phyloP scores from a whole-genome alignment of 2,329 filamentous ascomycete species.

The Hortaea sp. region DNA sequence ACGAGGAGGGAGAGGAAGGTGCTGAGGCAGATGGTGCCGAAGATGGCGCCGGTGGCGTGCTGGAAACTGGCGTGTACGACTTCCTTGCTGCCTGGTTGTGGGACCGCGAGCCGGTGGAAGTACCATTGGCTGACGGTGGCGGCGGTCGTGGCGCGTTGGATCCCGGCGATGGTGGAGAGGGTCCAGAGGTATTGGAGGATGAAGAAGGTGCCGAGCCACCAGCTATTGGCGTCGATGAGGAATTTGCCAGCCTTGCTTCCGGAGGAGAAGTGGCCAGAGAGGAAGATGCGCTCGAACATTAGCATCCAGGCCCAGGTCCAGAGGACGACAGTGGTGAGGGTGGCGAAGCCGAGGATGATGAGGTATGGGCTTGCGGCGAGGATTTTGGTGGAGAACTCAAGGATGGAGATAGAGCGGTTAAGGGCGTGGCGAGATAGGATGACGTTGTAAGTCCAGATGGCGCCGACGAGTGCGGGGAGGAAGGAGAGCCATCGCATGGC shows the following conservation, averaged over 20 bases:
- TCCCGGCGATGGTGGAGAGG: conserved; percentile 71
- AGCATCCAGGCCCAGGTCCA: conserved; percentile 96
- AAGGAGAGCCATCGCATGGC: conserved; percentile 81
- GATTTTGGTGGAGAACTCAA: conserved; percentile 87
- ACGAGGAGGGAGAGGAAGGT: conserved; percentile 72
- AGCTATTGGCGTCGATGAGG: conserved; percentile 77
- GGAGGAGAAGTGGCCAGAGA: conserved; percentile 70
- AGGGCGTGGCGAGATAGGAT: conserved; percentile 71
- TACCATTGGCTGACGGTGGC: conserved; percentile 99
- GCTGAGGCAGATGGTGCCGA: conserved; percentile 84
- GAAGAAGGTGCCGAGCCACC: conserved; percentile 92
- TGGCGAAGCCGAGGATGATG: conserved; percentile 70
- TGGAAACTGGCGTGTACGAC: conserved; percentile 73
- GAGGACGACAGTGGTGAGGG: conserved; percentile 62
- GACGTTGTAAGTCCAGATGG: conserved; percentile 76
- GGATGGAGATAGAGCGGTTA: conserved; percentile 71
- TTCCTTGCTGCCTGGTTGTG: conserved; percentile 65
- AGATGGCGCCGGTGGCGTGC: conserved; percentile 76
- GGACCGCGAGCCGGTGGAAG: conserved; percentile 80
- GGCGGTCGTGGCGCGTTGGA: conserved; percentile 84
- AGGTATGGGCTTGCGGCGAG: conserved; percentile 75
- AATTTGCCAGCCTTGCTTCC: conserved; percentile 48
- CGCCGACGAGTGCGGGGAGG: conserved; percentile 61
- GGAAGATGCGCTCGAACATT: conserved; percentile 93
- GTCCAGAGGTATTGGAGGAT: conserved; percentile 95